Conservation (phyloP, 208 protist species). For the Crithidia expoeki region DNA sequence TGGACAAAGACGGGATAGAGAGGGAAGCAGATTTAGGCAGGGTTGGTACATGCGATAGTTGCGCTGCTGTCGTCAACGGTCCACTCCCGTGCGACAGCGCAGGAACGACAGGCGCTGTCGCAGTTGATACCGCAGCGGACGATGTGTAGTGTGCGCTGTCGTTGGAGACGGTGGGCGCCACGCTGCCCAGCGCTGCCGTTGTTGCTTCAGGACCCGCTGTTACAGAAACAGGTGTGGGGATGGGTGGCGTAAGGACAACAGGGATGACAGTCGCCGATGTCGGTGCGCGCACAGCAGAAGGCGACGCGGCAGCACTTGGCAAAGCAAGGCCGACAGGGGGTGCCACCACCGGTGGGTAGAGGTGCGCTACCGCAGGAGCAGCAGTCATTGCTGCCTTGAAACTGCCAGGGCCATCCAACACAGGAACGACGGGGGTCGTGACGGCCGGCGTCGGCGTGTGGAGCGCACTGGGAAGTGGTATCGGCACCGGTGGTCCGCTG, state of each 20-base stretch:
- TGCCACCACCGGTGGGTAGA: background rate
- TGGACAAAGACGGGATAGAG: background rate
- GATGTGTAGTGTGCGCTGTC: background rate
- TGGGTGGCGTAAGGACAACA: background rate
- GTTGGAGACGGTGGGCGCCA: background rate
- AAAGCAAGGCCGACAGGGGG: background rate
- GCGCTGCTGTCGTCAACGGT: no score
- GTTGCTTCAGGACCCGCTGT: background rate
- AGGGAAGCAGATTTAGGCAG: background rate
- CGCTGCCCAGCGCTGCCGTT: background rate
- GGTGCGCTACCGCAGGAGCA: background rate
- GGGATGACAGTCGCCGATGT: background rate
- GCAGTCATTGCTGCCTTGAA: background rate
- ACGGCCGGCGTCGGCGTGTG: background rate
- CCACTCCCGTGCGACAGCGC: background rate
- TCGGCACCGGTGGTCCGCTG: background rate
- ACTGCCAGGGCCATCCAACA: slow-evolving; percentile 10
- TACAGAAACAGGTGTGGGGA: background rate
- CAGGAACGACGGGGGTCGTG: slow-evolving; percentile 4
- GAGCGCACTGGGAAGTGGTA: background rate
- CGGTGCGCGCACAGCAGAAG: background rate
- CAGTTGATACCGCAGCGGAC: background rate
- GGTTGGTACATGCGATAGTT: background rate
- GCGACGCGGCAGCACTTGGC: background rate
- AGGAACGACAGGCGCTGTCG: background rate